phyloP scores from a whole-genome alignment of 345 rosid species.

The Euphorbia peplus region DNA sequence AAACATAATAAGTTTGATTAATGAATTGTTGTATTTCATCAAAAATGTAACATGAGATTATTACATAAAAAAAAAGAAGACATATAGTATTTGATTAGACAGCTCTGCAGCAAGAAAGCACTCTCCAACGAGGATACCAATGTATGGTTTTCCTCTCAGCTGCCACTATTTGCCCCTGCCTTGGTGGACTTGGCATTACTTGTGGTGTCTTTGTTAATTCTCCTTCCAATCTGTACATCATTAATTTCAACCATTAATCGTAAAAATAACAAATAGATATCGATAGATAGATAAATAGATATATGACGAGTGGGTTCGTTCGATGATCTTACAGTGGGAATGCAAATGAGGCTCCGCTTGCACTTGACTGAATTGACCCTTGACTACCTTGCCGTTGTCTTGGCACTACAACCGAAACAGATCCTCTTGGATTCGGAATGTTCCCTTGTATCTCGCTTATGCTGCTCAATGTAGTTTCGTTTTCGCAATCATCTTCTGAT shows the following conservation, averaged over 20 bases:
- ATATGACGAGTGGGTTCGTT: too few relatives aligned
- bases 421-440: conserved; percentile 6
- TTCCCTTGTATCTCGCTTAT: conserved; percentile 5
- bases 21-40: too few relatives aligned
- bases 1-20: too few relatives aligned
- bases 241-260: neutral
- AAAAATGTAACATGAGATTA: too few relatives aligned
- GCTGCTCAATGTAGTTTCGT: neutral
- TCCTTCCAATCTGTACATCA: neutral
- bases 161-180: neutral
- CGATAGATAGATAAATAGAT: neutral
- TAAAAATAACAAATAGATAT: neutral
- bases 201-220: conserved; percentile 6
- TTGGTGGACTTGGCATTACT: neutral
- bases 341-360: conserved; percentile 36
- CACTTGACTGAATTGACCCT: conserved; percentile 24
- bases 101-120: conserved; percentile 11
- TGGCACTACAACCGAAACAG: neutral
- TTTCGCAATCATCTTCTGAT: conserved; percentile 12
- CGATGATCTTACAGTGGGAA: conserved; percentile 39
- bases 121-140: conserved; percentile 6
- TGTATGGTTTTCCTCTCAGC: neutral
- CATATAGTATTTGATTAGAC: too few relatives aligned
- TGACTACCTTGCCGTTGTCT: neutral
- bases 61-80: too few relatives aligned